phyloP scores from a whole-genome alignment of 1,139 yeast genomes.

The Nakaseomyces kungkrabaensis region DNA sequence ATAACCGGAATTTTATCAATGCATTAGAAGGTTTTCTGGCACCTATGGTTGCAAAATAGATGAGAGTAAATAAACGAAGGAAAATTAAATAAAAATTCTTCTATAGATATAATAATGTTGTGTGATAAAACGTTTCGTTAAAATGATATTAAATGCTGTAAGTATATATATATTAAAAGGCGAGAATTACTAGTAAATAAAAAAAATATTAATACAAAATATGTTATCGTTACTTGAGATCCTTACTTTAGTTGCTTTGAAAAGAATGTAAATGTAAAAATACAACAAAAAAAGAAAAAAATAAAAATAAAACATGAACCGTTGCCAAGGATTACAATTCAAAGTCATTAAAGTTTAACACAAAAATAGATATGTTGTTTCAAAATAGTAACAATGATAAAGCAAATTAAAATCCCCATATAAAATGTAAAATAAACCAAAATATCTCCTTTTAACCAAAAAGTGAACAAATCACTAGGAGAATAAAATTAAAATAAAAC shows the following conservation, averaged over 20 bases:
- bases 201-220: neutral
- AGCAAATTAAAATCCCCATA: no score
- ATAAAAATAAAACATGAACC: no score
- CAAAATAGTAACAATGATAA: no score
- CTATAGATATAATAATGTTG: no score
- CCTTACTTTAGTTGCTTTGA: neutral
- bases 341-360: neutral
- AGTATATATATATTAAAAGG: neutral
- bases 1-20: slow-evolving; percentile 22
- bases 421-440: neutral
- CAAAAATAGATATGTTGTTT: no score
- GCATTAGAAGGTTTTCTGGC: slow-evolving; percentile 24
- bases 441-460: no score
- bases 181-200: no score
- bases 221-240: neutral
- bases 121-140: no score
- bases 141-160: neutral
- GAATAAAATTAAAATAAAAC: neutral
- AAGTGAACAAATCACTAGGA: neutral
- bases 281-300: neutral
- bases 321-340: neutral
- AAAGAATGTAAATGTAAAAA: neutral
- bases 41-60: slow-evolving; percentile 22
- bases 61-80: no score
- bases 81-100: no score